Conservation (phyloP, 208 protist genomes). For the Phytomonas serpens region DNA sequence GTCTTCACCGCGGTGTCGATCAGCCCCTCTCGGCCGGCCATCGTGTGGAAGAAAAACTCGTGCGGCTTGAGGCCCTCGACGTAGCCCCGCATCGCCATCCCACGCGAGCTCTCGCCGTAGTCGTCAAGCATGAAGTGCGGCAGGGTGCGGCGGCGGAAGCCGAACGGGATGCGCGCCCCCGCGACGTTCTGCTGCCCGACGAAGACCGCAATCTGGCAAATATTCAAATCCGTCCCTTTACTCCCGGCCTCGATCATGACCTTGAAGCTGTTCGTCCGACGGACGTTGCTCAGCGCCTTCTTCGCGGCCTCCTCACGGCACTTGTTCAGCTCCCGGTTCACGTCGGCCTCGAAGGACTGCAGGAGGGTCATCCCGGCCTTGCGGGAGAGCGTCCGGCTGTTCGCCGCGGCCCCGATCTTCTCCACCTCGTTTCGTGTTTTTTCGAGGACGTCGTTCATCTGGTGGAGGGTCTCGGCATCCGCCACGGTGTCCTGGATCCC, state of each 20-base stretch:
- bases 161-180: constrained; percentile 97
- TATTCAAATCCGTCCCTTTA: constrained; percentile 99
- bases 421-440: constrained; percentile 87
- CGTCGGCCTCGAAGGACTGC: constrained; percentile 98
- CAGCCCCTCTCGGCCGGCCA: constrained; percentile 98
- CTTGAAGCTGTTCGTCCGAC: constrained; percentile 93
- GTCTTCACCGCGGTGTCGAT: constrained; percentile 99
- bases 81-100: constrained; percentile 99
- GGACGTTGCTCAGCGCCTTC: constrained; percentile 73
- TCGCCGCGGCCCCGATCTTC: constrained; percentile 87
- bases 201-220: constrained; percentile 99
- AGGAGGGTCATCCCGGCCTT: constrained; percentile 94
- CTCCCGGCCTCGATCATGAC: constrained; percentile 96
- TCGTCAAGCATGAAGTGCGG: constrained; percentile 99
- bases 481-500: constrained; percentile 98
- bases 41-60: constrained; percentile 99
- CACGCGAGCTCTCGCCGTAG: constrained; percentile 94
- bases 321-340: constrained; percentile 94
- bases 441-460: constrained; percentile 90
- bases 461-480: constrained; percentile 82
- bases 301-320: constrained; percentile 89
- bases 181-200: constrained; percentile 99
- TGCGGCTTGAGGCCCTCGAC: constrained; percentile 96
- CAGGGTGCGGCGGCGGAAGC: constrained; percentile 95
- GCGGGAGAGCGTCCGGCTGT: constrained; percentile 89